Percentiles rank a stretch among this genome's conserved stretches.
phyloP scores from a whole-genome alignment of 257 asterid species.

The Leptodermis oblonga region DNA sequence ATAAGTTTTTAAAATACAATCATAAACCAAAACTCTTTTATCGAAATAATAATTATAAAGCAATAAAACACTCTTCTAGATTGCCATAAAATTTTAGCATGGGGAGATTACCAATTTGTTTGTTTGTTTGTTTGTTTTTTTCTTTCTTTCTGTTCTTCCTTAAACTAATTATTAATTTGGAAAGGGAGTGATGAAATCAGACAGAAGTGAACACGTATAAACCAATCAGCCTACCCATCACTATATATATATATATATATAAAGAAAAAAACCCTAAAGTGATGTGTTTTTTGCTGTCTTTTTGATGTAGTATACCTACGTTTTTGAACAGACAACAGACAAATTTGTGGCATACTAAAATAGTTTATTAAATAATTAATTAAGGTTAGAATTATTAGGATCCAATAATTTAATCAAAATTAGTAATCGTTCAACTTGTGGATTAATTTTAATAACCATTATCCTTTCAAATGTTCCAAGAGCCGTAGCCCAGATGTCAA shows the following conservation, averaged over 20 bases:
- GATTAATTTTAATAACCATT: neutral
- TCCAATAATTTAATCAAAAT: neutral
- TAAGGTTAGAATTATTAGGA: constrained; percentile 7
- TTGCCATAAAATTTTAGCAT: no score
- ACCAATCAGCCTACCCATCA: neutral
- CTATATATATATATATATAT: no score
- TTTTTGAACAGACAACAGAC: neutral
- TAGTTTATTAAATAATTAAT: neutral
- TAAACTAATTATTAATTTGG: no score
- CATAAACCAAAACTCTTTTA: no score
- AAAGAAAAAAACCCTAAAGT: neutral
- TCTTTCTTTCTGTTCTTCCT: no score
- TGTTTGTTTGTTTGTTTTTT: neutral
- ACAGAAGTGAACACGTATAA: neutral
- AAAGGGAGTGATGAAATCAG: constrained; percentile 2
- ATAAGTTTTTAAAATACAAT: no score
- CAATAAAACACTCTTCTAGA: no score
- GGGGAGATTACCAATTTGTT: no score
- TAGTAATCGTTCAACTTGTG: neutral
- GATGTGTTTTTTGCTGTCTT: neutral
- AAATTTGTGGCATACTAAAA: no score
- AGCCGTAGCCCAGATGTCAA: constrained; percentile 17
- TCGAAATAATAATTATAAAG: no score
- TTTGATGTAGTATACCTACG: neutral
- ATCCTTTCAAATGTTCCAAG: constrained; percentile 29